phyloP scores from a whole-genome alignment of 352 stramenopile genomes.

The Bremia lactucae region DNA sequence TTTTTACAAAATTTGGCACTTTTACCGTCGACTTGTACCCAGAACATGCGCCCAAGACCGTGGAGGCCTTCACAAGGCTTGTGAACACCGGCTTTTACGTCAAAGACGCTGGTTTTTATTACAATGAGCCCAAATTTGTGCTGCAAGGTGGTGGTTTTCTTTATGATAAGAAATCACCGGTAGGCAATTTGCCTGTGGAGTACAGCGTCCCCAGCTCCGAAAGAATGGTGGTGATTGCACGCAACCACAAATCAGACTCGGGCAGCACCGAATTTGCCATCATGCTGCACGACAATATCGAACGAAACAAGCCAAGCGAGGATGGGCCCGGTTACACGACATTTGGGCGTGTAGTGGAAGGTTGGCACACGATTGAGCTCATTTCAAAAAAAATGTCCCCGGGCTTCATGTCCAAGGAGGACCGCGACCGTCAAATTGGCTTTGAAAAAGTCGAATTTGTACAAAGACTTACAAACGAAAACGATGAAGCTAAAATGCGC shows the following conservation, averaged over 20 bases:
- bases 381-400: slow-evolving; percentile 63
- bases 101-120: slow-evolving; percentile 75
- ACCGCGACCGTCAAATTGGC: slow-evolving; percentile 43
- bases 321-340: slow-evolving; percentile 65
- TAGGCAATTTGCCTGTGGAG: slow-evolving; percentile 62
- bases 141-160: slow-evolving; percentile 72
- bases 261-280: slow-evolving; percentile 79
- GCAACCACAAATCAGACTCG: slow-evolving; percentile 51
- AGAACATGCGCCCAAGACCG: slow-evolving; percentile 63
- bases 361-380: slow-evolving; percentile 67
- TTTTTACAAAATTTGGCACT: slow-evolving; percentile 63
- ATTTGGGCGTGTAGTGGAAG: slow-evolving; percentile 66
- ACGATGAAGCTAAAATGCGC: slow-evolving; percentile 35
- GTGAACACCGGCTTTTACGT: slow-evolving; percentile 54
- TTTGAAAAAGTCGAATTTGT: slow-evolving; percentile 73
- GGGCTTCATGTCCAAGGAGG: slow-evolving; percentile 60
- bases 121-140: slow-evolving; percentile 73
- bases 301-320: slow-evolving; percentile 47
- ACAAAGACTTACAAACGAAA: slow-evolving; percentile 45
- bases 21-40: slow-evolving; percentile 77
- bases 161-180: slow-evolving; percentile 52
- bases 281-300: slow-evolving; percentile 78
- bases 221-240: slow-evolving; percentile 75
- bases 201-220: slow-evolving; percentile 73
- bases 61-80: slow-evolving; percentile 61